Conservation (phyloP, 805 yeast genomes). For the Schizosaccharomyces lindneri region DNA sequence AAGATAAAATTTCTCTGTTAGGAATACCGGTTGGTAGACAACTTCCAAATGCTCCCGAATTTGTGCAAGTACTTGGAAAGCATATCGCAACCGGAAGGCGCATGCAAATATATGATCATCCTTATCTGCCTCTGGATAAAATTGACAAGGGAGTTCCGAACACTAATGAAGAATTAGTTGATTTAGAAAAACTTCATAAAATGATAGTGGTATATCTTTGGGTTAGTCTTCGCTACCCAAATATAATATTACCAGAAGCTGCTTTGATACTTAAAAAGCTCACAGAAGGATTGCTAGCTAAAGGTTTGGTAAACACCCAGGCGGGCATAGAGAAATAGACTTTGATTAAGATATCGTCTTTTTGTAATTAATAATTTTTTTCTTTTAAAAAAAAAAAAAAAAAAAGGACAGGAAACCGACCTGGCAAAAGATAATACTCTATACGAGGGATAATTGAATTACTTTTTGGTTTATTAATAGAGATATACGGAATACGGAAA, state of each 20-base stretch:
- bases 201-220: neutral
- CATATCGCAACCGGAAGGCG: neutral
- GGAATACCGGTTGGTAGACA: constrained; percentile 34
- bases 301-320: no score
- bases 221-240: neutral
- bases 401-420: no score
- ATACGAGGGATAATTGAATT: no score
- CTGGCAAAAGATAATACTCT: no score
- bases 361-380: no score
- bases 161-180: neutral
- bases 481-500: no score
- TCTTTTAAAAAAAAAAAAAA: no score
- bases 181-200: neutral
- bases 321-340: no score
- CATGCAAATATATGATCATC: neutral
- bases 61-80: neutral
- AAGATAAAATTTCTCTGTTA: constrained; percentile 31
- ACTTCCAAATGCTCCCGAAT: neutral
- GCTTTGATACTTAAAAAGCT: neutral
- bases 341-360: no score
- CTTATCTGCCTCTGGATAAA: neutral
- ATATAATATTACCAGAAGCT: neutral
- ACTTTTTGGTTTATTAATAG: no score
- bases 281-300: no score
- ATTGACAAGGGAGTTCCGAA: neutral